Base-by-base conservation (phyloP, 2,329 filamentous ascomycete genomes). In the Fusarium incarnatum region DNA sequence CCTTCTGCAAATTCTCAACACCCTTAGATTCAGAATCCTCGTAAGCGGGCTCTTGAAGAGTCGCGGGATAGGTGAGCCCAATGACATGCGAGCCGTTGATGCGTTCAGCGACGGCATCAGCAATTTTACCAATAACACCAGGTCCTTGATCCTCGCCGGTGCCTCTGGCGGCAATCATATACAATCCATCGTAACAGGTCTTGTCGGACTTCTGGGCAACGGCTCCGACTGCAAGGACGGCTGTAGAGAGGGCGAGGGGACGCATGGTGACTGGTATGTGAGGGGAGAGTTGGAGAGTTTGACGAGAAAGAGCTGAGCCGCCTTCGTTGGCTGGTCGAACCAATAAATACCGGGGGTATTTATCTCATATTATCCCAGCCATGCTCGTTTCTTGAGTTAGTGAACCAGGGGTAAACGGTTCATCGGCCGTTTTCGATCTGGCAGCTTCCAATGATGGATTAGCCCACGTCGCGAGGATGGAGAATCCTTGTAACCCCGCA, bases 121-220 rank as follows among this genome's bases (percentile, higher is more conserved):
- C 80, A 18, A 82, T 57, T 16, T 56, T 63, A 23, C 79, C 80
- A 16, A 78, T 77, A 46, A 70, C 67, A 40, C 82, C 82, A 6
- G 75, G 37, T 30, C 81, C 81, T 11, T 70, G 49, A 8, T 71
- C 47, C 69, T 83, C 82, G 23, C 41, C 62, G 20, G 79, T 81
- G 46, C 81, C 82, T 42, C 82, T 79, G 16, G 81, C 79, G 54
- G 80, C 79, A 59, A 83, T 71, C 55, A 83, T 75, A 76, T 82
- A 79, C 27, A 83, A 72, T 47, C 81, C 80, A 41, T 76, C 67
- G 42, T 55, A 65, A 56, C 30, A 60, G 40, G 16, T 58, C 46
- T 28, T 54, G 1, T 67, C 64, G 45, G 66, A 72, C 45, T 75
- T 75, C 47, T 75, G 66, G 27, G 70, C 71, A 52, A 70, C 48